phyloP scores from a whole-genome alignment of 306 rosid species.

The Pachyrhizus erosus region DNA sequence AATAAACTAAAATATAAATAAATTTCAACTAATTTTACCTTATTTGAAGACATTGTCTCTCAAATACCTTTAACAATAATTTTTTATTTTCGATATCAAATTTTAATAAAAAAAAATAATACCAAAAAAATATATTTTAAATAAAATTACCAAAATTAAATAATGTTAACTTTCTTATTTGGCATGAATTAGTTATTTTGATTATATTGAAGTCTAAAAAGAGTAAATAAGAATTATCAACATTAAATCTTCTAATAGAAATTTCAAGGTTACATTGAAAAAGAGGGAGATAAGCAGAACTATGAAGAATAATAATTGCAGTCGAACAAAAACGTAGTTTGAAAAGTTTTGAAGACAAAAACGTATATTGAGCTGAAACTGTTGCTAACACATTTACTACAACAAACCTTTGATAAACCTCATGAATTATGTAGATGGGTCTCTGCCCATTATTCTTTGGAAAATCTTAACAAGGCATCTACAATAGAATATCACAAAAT shows the following conservation, averaged over 20 bases:
- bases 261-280: constrained; percentile 18
- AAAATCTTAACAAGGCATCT: constrained; percentile 39
- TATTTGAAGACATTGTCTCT: too few relatives aligned
- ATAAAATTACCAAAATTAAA: too few relatives aligned
- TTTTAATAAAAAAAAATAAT: too few relatives aligned
- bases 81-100: too few relatives aligned
- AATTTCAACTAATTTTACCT: too few relatives aligned
- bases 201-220: too few relatives aligned
- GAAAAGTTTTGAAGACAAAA: constrained; percentile 39
- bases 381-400: constrained; percentile 51
- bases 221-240: not conserved
- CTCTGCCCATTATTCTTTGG: constrained; percentile 55
- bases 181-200: too few relatives aligned
- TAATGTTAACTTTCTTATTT: too few relatives aligned
- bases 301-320: not conserved
- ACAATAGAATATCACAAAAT: constrained; percentile 45
- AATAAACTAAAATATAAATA: too few relatives aligned
- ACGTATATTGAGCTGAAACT: constrained; percentile 45
- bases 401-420: constrained; percentile 40
- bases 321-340: constrained; percentile 46
- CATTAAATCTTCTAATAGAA: not conserved
- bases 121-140: too few relatives aligned
- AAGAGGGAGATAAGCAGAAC: constrained; percentile 8
- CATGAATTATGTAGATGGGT: constrained; percentile 45
- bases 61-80: too few relatives aligned